Evolutionary conservation across 495 filamentous ascomycete species (phyloP).

Genomic region (Penicillium roqueforti): DNA sequence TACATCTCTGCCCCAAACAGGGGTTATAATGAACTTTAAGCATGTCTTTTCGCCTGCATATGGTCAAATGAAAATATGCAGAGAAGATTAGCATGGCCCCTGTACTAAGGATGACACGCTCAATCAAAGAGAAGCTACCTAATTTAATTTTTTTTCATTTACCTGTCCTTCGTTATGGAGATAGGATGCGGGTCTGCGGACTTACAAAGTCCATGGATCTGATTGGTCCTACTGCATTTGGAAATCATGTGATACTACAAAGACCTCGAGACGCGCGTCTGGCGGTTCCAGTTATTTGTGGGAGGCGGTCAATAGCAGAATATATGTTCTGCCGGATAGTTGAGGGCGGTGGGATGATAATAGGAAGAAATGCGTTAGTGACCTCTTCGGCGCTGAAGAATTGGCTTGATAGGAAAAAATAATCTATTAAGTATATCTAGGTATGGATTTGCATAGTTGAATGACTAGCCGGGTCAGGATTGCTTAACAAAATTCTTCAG

Average conservation of each 20-base stretch:
- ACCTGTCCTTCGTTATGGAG: too few species aligned
- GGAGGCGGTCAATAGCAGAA: too few species aligned
- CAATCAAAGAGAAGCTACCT: slow-evolving; percentile 94
- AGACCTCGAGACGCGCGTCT: too few species aligned
- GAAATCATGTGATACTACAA: not conserved
- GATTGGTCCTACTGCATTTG: not conserved
- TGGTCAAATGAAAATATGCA: slow-evolving; percentile 80
- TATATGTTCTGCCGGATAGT: too few species aligned
- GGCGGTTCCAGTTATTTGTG: too few species aligned
- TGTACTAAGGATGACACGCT: slow-evolving; percentile 99
- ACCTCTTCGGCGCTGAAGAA: too few species aligned
- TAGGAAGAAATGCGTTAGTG: too few species aligned
- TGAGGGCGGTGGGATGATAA: too few species aligned
- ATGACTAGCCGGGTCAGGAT: not conserved
- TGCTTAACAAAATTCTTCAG: not conserved
- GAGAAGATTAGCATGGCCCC: slow-evolving; percentile 99
- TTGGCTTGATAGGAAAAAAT: not conserved
- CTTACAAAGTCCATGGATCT: not conserved
- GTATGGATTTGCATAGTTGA: not conserved
- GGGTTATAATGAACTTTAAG: not conserved
- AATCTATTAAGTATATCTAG: not conserved
- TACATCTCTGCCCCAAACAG: not conserved
- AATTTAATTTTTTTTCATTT: slow-evolving; percentile 60
- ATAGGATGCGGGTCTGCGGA: not conserved
- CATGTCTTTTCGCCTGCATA: slow-evolving; percentile 54